A percentile compares a stretch with the other conserved stretches of the same genome.
phyloP scores from a whole-genome alignment of 225 moss, liverwort and hornwort species.

The Pleurozium schreberi region DNA sequence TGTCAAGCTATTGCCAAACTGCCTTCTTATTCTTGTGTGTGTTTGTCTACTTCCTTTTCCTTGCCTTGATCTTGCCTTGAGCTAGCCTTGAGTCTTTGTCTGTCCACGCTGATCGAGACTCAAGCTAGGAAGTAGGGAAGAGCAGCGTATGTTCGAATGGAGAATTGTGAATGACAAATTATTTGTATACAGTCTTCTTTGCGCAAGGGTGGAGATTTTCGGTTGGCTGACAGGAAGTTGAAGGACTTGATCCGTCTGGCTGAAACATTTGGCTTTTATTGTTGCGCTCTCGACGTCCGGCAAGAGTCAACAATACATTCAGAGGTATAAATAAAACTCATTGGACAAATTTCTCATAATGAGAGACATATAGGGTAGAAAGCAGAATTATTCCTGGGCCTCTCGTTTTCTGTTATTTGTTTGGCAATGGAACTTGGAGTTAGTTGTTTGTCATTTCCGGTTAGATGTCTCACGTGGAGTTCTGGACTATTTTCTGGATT shows the following conservation, averaged over 20 bases:
- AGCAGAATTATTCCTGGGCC: background rate
- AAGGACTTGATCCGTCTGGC: conserved; percentile 88
- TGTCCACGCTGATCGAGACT: background rate
- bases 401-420: background rate
- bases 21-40: background rate
- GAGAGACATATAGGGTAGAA: background rate
- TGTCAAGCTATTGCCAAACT: background rate
- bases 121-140: background rate
- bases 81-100: background rate
- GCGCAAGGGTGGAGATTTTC: conserved; percentile 59
- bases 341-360: background rate
- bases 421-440: background rate
- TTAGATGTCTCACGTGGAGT: background rate
- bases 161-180: background rate
- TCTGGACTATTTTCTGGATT: background rate
- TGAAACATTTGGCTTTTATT: conserved; percentile 91
- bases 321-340: conserved; percentile 26
- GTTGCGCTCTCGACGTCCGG: conserved; percentile 86
- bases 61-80: background rate
- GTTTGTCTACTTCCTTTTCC: background rate
- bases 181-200: conserved; percentile 57
- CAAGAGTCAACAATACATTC: conserved; percentile 90
- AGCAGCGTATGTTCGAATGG: background rate
- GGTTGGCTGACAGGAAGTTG: conserved; percentile 84
- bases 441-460: background rate